Evolutionary conservation across 768 basidiomycete genomes (phyloP).

Genomic region (Galerina sulciceps): DNA sequence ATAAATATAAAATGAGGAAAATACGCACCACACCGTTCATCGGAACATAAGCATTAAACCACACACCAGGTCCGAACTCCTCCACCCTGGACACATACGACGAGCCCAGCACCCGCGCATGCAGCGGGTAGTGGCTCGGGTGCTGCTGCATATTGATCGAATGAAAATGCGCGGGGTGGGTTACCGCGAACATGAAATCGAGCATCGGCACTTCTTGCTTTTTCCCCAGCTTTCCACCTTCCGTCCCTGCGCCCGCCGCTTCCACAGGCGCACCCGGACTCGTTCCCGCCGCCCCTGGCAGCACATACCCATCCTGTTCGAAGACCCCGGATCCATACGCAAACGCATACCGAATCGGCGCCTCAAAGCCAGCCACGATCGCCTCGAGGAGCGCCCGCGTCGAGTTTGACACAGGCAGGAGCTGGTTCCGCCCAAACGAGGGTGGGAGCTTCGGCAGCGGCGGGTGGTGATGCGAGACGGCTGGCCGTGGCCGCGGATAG

Average conservation of each 20-base stretch:
- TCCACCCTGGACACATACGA: constrained; percentile 82
- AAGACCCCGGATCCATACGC: constrained; percentile 98
- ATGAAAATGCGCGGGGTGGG: constrained; percentile 92
- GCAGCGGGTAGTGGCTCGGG: constrained; percentile 89
- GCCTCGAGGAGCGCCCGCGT: constrained; percentile 80
- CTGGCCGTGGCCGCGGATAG: constrained; percentile 52
- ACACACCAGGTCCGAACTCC: constrained; percentile 81
- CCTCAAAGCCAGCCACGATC: constrained; percentile 81
- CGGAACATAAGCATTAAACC: constrained; percentile 93
- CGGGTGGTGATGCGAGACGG: constrained; percentile 34
- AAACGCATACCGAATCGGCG: constrained; percentile 95
- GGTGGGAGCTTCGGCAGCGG: constrained; percentile 63
- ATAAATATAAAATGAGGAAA: constrained; percentile 22
- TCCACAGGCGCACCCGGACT: not conserved
- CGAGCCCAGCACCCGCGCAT: constrained; percentile 84
- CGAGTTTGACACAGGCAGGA: constrained; percentile 77
- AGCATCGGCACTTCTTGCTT: constrained; percentile 72
- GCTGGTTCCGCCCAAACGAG: constrained; percentile 80
- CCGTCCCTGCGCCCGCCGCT: too few relatives aligned
- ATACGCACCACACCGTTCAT: constrained; percentile 81
- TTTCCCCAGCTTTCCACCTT: constrained; percentile 28
- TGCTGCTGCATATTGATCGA: constrained; percentile 93
- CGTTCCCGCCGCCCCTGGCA: not conserved
- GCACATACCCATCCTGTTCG: constrained; percentile 81
- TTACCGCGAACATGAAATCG: constrained; percentile 96